A percentile compares a stretch with the other conserved stretches of the same genome.
phyloP scores from a whole-genome alignment of 805 yeast species.

The Sugiyamaella americana region DNA sequence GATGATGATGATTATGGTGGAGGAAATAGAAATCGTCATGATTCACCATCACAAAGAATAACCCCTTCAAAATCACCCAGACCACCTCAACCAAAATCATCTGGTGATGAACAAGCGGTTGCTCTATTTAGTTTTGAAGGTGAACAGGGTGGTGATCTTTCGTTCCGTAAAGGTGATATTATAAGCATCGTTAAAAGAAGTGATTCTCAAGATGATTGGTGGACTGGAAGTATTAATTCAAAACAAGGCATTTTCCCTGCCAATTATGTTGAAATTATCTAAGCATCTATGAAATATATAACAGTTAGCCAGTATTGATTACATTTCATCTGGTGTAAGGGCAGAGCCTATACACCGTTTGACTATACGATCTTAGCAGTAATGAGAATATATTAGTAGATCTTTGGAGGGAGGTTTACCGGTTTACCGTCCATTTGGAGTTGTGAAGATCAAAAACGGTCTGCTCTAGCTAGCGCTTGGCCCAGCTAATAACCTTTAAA shows the following conservation, averaged over 20 bases:
- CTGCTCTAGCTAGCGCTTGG: too few relatives aligned
- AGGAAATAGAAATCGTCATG: constrained; percentile 11
- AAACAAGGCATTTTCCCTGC: constrained; percentile 94
- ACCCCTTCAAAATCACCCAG: constrained; percentile 10
- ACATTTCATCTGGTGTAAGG: too few relatives aligned
- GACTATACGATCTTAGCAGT: too few relatives aligned
- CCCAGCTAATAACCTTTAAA: too few relatives aligned
- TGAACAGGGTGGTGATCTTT: constrained; percentile 86
- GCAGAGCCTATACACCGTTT: too few relatives aligned
- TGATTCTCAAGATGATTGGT: constrained; percentile 93
- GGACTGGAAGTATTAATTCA: constrained; percentile 90
- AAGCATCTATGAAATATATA: too few relatives aligned
- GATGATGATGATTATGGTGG: constrained; percentile 5
- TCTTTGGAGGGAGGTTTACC: too few relatives aligned
- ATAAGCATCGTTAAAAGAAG: constrained; percentile 81
- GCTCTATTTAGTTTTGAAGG: constrained; percentile 88
- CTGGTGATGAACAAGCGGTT: constrained; percentile 66
- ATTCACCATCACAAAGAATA: constrained; percentile 3
- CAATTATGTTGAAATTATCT: constrained; percentile 88
- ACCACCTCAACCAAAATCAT: constrained; percentile 1
- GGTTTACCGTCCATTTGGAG: too few relatives aligned
- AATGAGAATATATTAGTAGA: too few relatives aligned
- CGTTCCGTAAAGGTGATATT: constrained; percentile 91
- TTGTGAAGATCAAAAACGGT: too few relatives aligned
- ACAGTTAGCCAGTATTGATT: too few relatives aligned